phyloP scores from a whole-genome alignment of 306 rosid genomes.

The Sesbania bispinosa region DNA sequence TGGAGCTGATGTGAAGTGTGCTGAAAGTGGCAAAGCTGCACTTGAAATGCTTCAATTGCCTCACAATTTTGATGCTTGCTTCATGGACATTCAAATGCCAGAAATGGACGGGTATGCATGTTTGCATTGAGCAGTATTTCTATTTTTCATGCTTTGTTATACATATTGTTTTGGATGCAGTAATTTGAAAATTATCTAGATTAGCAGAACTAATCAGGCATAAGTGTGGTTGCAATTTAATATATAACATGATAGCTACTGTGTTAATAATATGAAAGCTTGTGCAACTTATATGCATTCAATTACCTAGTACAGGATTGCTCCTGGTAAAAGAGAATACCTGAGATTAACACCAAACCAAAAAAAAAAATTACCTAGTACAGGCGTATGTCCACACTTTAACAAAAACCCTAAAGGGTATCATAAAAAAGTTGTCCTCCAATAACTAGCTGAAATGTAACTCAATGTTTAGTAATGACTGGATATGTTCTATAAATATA shows the following conservation, averaged over 20 bases:
- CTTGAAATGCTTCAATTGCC: conserved; percentile 83
- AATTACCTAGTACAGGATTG: too few relatives aligned
- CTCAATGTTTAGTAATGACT: too few relatives aligned
- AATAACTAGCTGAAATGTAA: too few relatives aligned
- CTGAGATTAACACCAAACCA: too few relatives aligned
- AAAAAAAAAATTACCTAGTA: too few relatives aligned
- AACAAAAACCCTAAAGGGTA: too few relatives aligned
- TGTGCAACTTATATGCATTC: neutral
- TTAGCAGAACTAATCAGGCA: neutral
- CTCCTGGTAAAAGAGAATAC: too few relatives aligned
- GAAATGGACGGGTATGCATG: conserved; percentile 95
- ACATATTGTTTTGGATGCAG: neutral
- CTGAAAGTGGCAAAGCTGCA: conserved; percentile 83
- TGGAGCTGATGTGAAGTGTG: conserved; percentile 85
- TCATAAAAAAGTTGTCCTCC: too few relatives aligned
- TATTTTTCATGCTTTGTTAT: conserved; percentile 14
- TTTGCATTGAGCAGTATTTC: conserved; percentile 12
- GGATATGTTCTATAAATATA: too few relatives aligned
- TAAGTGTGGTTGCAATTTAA: conserved; percentile 12
- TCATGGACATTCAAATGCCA: conserved; percentile 99
- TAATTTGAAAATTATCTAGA: neutral
- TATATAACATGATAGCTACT: neutral
- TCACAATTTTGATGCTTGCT: conserved; percentile 88
- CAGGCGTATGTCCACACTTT: too few relatives aligned
- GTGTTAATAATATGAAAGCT: neutral